Conservation (phyloP, 202 grass and related monocot genomes). For the Panicum hallii region DNA sequence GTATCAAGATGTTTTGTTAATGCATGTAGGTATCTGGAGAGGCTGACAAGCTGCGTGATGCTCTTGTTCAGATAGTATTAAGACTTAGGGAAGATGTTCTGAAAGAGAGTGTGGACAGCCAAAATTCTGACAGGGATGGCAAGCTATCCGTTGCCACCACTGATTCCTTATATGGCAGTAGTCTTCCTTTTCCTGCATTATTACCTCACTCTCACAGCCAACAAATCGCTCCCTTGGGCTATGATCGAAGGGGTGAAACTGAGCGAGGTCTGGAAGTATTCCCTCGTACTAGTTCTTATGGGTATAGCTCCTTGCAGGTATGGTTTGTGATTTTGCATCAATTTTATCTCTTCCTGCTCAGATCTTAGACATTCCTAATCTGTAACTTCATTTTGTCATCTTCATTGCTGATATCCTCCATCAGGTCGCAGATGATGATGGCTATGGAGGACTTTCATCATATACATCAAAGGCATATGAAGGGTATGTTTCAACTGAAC, state of each 20-base stretch:
- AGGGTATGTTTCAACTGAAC: slow-evolving; percentile 63
- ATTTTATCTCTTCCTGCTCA: not conserved
- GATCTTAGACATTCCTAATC: slow-evolving; percentile 13
- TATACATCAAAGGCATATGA: slow-evolving; percentile 75
- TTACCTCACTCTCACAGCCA: slow-evolving; percentile 60
- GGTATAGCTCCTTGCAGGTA: slow-evolving; percentile 82
- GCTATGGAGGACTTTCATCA: slow-evolving; percentile 55
- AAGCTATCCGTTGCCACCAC: slow-evolving; percentile 46
- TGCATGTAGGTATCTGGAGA: slow-evolving; percentile 79
- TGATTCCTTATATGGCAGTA: slow-evolving; percentile 68
- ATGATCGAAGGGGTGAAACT: slow-evolving; percentile 75
- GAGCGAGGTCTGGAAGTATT: slow-evolving; percentile 64
- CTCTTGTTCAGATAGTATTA: slow-evolving; percentile 87
- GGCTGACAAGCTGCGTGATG: slow-evolving; percentile 83
- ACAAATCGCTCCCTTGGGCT: slow-evolving; percentile 53
- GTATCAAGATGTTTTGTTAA: slow-evolving; percentile 19
- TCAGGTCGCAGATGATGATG: slow-evolving; percentile 75
- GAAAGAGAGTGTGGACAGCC: slow-evolving; percentile 73
- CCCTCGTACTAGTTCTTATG: slow-evolving; percentile 66
- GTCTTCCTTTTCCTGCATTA: slow-evolving; percentile 60
- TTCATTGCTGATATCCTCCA: slow-evolving; percentile 36
- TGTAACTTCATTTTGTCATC: slow-evolving; percentile 1
- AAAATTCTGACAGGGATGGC: slow-evolving; percentile 75
- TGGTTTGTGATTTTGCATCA: slow-evolving; percentile 22
- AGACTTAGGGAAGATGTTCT: slow-evolving; percentile 94